Evolutionary conservation across 208 protist genomes (phyloP).

Genomic region (Phytomonas francai): DNA sequence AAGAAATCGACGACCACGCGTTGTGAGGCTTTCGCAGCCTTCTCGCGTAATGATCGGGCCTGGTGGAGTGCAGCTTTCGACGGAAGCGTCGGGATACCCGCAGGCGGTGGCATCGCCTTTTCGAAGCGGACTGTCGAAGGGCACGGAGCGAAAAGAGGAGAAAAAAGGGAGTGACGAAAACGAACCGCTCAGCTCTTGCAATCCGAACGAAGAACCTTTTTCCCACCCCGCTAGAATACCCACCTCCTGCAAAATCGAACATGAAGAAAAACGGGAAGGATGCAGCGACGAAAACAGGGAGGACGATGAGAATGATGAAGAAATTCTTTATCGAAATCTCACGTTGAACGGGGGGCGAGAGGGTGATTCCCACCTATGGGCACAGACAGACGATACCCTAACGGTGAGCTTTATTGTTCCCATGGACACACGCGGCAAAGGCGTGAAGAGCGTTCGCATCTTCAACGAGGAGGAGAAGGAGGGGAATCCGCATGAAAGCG

Average conservation of each 20-base stretch:
- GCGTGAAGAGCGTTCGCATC: constrained; percentile 35
- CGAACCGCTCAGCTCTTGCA: neutral
- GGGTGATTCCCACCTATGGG: constrained; percentile 50
- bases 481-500: neutral
- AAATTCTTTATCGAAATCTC: constrained; percentile 43
- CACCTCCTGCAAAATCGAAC: too few relatives aligned
- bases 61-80: constrained; percentile 31
- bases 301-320: constrained; percentile 38
- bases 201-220: neutral
- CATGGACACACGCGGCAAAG: constrained; percentile 24
- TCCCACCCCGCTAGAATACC: too few relatives aligned
- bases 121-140: neutral
- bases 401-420: constrained; percentile 65
- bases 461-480: constrained; percentile 3
- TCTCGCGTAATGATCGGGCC: constrained; percentile 57
- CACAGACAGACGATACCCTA: constrained; percentile 56
- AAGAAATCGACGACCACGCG: constrained; percentile 10
- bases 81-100: constrained; percentile 14
- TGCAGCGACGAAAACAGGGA: neutral
- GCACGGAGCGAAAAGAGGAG: too few relatives aligned
- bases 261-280: too few relatives aligned
- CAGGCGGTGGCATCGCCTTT: constrained; percentile 46
- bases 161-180: neutral
- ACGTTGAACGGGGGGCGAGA: constrained; percentile 59
- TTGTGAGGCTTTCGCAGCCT: constrained; percentile 56